Percentiles rank a stretch among this genome's conserved stretches.
phyloP scores from a whole-genome alignment of 331 rosid genomes.

The Telfairia occidentalis region DNA sequence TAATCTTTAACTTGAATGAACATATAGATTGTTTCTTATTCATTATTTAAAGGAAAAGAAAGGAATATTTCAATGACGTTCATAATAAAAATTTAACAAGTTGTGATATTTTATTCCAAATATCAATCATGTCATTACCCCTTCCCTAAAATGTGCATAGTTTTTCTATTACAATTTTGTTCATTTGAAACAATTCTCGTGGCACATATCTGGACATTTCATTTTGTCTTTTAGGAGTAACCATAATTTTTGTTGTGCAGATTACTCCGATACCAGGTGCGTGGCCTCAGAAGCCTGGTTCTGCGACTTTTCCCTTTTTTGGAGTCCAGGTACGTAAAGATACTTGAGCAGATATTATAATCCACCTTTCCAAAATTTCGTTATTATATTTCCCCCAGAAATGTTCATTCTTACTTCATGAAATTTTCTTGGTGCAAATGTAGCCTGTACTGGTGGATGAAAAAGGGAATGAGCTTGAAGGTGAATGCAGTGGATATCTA shows the following conservation, averaged over 20 bases:
- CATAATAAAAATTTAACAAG: neutral
- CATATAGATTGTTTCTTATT: neutral
- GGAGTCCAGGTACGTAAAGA: constrained; percentile 68
- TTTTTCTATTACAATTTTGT: neutral
- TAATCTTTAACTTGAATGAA: neutral
- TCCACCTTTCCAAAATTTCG: neutral
- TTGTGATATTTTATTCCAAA: no score
- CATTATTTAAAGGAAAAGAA: neutral
- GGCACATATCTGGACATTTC: neutral
- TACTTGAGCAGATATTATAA: constrained; percentile 13
- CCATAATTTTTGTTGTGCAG: constrained; percentile 31
- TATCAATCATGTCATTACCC: neutral
- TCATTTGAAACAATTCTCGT: neutral
- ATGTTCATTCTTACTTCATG: constrained; percentile 3
- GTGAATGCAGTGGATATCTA: constrained; percentile 88
- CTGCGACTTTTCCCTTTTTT: constrained; percentile 95
- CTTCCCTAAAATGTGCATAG: neutral
- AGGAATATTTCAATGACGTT: neutral
- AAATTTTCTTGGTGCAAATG: constrained; percentile 15
- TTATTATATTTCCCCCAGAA: neutral
- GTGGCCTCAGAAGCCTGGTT: constrained; percentile 98
- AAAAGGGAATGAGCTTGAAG: constrained; percentile 80
- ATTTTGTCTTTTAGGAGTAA: neutral
- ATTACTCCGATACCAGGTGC: constrained; percentile 96
- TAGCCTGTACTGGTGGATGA: constrained; percentile 92